These are phyloP conservation scores for Populus deltoides DNA, from an alignment of 345 rosid genomes.

Conservation along the genomic window DNA sequence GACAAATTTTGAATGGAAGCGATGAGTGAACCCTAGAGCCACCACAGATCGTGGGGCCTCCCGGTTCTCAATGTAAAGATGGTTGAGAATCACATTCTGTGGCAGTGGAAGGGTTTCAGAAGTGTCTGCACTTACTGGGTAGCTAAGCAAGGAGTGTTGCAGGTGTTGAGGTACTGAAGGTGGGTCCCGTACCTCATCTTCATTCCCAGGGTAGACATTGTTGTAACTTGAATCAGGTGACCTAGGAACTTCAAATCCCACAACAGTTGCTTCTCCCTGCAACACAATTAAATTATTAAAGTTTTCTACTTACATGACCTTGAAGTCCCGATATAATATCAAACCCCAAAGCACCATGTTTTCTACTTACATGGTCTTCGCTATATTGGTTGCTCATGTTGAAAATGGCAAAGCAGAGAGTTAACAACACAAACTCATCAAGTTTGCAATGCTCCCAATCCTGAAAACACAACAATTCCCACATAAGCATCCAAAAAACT, in stretches of 20 bases:
- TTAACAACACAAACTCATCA: constrained; percentile 28
- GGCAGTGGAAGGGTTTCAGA: constrained; percentile 53
- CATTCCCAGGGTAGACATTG: constrained; percentile 51
- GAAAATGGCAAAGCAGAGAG: constrained; percentile 13
- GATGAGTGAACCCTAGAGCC: constrained; percentile 91
- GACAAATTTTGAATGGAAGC: constrained; percentile 81
- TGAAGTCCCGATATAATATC: background rate
- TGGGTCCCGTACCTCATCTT: constrained; percentile 89
- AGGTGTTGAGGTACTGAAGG: constrained; percentile 82
- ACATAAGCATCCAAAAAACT: background rate
- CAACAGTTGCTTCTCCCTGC: constrained; percentile 78
- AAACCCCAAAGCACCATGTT: constrained; percentile 8
- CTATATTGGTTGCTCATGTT: constrained; percentile 59
- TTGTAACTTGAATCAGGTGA: constrained; percentile 95
- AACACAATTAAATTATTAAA: background rate
- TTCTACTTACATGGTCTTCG: constrained; percentile 52
- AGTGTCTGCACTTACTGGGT: constrained; percentile 45
- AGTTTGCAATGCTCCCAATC: constrained; percentile 10
- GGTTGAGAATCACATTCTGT: constrained; percentile 70
- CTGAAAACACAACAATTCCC: background rate
- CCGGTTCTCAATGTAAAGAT: constrained; percentile 83
- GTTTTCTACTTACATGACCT: constrained; percentile 49
- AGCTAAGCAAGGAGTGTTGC: constrained; percentile 56
- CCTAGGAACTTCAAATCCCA: constrained; percentile 79
- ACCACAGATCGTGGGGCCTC: constrained; percentile 84